These are phyloP conservation scores for Bjerkandera adusta DNA, from an alignment of 1,284 basidiomycete species.

Conservation along the genomic window DNA sequence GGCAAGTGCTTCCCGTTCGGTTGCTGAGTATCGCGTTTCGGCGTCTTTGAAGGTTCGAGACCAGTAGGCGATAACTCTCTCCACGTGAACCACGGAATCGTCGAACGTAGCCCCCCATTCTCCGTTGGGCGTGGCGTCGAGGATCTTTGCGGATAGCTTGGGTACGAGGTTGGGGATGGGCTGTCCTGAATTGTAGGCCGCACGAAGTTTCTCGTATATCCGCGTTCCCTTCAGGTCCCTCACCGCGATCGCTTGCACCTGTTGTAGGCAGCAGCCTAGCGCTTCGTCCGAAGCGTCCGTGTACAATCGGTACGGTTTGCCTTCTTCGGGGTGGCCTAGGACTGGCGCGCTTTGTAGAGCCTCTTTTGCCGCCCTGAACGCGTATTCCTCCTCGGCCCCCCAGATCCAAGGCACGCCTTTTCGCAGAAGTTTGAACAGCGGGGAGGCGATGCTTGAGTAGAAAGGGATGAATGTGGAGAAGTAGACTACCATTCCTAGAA, in stretches of 20 bases:
- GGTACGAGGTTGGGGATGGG: constrained; percentile 22
- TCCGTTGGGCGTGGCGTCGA: constrained; percentile 12
- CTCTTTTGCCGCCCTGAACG: constrained; percentile 16
- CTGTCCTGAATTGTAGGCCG: constrained; percentile 15
- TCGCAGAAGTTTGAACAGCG: constrained; percentile 23
- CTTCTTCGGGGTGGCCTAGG: constrained; percentile 19
- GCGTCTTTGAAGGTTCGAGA: constrained; percentile 24
- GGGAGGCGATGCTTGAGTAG: constrained; percentile 28
- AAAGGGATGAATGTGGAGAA: constrained; percentile 31
- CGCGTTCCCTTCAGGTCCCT: constrained; percentile 34
- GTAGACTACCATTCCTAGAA: constrained; percentile 34
- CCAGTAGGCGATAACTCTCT: constrained; percentile 33
- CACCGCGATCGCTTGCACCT: constrained; percentile 31
- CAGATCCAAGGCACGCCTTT: constrained; percentile 18
- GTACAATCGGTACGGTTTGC: constrained; percentile 28
- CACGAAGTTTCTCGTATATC: constrained; percentile 27
- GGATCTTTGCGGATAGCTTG: constrained; percentile 16
- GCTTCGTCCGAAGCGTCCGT: constrained; percentile 31
- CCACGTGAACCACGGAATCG: constrained; percentile 26
- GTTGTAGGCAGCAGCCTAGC: constrained; percentile 29
- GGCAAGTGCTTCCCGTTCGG: constrained; percentile 30
- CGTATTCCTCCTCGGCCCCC: constrained; percentile 15
- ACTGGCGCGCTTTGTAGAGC: constrained; percentile 19
- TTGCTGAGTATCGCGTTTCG: constrained; percentile 26
- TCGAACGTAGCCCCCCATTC: constrained; percentile 25